A percentile compares a stretch with the other conserved stretches of the same genome.
Evolutionary conservation across 116 monocot species (phyloP).

Genomic region (Papilionanthe hybrid): DNA sequence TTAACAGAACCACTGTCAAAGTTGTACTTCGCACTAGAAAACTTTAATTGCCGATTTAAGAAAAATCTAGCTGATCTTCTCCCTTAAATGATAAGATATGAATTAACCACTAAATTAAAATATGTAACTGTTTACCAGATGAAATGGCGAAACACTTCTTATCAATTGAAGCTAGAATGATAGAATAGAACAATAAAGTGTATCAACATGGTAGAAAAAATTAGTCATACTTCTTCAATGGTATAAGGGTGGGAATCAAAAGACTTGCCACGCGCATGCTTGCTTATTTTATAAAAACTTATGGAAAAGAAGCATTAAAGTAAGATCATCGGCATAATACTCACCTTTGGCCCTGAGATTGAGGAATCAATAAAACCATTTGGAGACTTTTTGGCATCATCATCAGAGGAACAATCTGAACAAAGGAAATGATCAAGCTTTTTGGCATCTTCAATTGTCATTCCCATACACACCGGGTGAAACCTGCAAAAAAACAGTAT

Average conservation of each 20-base stretch:
- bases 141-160: not conserved
- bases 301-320: not conserved
- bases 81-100: not conserved
- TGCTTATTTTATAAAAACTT: not conserved
- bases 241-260: not conserved
- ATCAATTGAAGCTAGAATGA: not conserved
- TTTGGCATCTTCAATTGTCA: constrained; percentile 84
- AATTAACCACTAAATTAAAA: not conserved
- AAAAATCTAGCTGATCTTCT: not conserved
- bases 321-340: not conserved
- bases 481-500: constrained; percentile 37
- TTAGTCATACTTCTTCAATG: not conserved
- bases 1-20: too few species aligned
- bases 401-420: constrained; percentile 60
- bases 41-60: too few species aligned
- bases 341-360: constrained; percentile 35
- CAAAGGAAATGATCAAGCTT: constrained; percentile 70
- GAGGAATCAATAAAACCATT: constrained; percentile 37
- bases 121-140: not conserved
- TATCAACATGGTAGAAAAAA: not conserved
- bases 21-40: too few species aligned
- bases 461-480: constrained; percentile 72
- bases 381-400: constrained; percentile 37
- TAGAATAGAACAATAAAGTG: not conserved
- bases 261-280: not conserved